Percentiles rank a stretch among this genome's conserved stretches.
phyloP scores from a whole-genome alignment of 192 early-diverging fungal genomes.

The Mortierella claussenii region DNA sequence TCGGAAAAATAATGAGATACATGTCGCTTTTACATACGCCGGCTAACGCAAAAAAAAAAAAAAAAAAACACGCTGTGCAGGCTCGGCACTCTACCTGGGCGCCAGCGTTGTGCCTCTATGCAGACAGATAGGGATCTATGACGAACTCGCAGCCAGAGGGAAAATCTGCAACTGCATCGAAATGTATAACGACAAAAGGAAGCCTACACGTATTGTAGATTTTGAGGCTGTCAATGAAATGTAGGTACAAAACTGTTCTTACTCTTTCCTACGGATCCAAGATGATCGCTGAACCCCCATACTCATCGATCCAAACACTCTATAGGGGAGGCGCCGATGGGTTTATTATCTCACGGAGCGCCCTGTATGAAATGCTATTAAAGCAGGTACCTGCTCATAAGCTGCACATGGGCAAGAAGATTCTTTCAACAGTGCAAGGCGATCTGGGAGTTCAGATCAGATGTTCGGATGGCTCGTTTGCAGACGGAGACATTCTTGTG shows the following conservation, averaged over 20 bases:
- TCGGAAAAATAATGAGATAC: no score
- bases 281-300: neutral
- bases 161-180: neutral
- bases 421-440: constrained; percentile 1
- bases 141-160: neutral
- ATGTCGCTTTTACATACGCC: neutral
- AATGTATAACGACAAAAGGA: neutral
- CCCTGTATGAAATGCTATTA: constrained; percentile 1
- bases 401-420: constrained; percentile 10
- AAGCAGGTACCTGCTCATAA: neutral
- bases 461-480: neutral
- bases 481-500: constrained; percentile 14
- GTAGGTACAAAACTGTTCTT: neutral
- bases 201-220: neutral
- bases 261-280: neutral
- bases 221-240: neutral
- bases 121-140: constrained; percentile 1
- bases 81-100: neutral
- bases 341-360: neutral
- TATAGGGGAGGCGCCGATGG: neutral
- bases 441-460: constrained; percentile 7
- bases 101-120: neutral
- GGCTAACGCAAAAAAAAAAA: neutral
- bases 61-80: neutral
- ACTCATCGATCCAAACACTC: neutral